Conservation (phyloP, 2,329 filamentous ascomycete genomes). For the Aureobasidium sp. region DNA sequence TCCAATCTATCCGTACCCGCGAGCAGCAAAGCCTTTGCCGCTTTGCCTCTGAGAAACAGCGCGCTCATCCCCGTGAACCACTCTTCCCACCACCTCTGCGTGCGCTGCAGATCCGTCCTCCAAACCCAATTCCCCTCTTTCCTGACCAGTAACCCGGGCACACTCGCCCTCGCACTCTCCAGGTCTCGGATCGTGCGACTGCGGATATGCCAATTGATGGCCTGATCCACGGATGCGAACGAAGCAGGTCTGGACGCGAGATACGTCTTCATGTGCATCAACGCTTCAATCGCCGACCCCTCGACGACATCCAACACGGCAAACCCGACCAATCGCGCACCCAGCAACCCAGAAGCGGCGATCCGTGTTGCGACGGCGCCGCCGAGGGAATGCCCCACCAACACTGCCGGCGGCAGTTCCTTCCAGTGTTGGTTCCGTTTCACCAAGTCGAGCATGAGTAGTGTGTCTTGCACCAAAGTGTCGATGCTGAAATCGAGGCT, state of each 20-base stretch:
- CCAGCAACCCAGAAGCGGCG: conserved; percentile 59
- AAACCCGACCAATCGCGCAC: conserved; percentile 68
- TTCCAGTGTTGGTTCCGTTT: conserved; percentile 65
- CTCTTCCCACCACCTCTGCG: conserved; percentile 85
- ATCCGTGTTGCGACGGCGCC: conserved; percentile 85
- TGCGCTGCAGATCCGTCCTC: conserved; percentile 76
- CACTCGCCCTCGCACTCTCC: conserved; percentile 76
- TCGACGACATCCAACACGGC: conserved; percentile 93
- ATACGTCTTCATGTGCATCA: conserved; percentile 91
- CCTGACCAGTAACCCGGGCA: conserved; percentile 65
- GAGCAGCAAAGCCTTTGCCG: conserved; percentile 76
- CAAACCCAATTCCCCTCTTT: conserved; percentile 45
- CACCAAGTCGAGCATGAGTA: conserved; percentile 61
- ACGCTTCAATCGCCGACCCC: conserved; percentile 85
- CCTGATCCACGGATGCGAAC: conserved; percentile 70
- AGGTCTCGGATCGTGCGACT: conserved; percentile 80
- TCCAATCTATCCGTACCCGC: conserved; percentile 87
- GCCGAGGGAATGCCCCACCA: conserved; percentile 88
- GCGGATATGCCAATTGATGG: conserved; percentile 89
- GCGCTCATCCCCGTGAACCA: conserved; percentile 86
- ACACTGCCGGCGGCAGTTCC: conserved; percentile 63
- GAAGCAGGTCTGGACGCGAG: conserved; percentile 70
- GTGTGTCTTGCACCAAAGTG: conserved; percentile 66
- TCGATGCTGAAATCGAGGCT: conserved; percentile 62
- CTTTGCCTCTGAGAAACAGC: conserved; percentile 76